Conservation (phyloP, 1,284 basidiomycete species). For the Marasmius tenuissimus region DNA sequence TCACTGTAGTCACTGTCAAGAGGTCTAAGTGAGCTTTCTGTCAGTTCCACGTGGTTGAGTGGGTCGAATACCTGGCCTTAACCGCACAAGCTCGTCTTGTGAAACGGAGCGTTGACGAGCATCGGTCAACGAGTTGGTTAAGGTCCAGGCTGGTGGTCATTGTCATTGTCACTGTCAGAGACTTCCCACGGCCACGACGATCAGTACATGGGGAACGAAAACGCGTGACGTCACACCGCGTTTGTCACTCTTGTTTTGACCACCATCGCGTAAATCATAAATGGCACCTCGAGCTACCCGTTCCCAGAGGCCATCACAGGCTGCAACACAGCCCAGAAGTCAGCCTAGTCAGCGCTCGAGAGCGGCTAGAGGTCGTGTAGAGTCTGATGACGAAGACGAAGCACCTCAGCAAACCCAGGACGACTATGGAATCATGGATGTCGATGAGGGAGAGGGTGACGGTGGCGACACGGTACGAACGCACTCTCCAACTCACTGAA, state of each 20-base stretch:
- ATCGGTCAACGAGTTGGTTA: too few species aligned
- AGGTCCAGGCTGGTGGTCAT: too few species aligned
- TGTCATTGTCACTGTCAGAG: background rate
- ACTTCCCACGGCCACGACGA: background rate
- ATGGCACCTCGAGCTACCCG: constrained; percentile 19
- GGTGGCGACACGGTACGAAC: constrained; percentile 7
- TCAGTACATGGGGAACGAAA: background rate
- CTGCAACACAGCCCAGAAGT: constrained; percentile 26
- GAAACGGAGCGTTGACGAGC: too few species aligned
- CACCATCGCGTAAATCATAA: background rate
- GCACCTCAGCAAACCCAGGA: constrained; percentile 21
- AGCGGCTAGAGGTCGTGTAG: constrained; percentile 18
- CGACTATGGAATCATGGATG: constrained; percentile 24
- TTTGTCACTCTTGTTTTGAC: background rate
- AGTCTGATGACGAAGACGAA: constrained; percentile 31
- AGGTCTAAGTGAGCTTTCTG: too few species aligned
- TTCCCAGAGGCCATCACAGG: constrained; percentile 29
- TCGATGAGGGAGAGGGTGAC: constrained; percentile 22
- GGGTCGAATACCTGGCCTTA: too few species aligned
- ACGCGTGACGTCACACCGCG: background rate
- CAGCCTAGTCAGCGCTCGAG: constrained; percentile 22
- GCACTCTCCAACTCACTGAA: constrained; percentile 4
- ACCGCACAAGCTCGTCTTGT: too few species aligned
- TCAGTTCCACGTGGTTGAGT: too few species aligned
- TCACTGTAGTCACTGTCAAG: too few species aligned